Evolutionary conservation across 768 basidiomycete genomes (phyloP).

Genomic region (Termitomyces sp.): DNA sequence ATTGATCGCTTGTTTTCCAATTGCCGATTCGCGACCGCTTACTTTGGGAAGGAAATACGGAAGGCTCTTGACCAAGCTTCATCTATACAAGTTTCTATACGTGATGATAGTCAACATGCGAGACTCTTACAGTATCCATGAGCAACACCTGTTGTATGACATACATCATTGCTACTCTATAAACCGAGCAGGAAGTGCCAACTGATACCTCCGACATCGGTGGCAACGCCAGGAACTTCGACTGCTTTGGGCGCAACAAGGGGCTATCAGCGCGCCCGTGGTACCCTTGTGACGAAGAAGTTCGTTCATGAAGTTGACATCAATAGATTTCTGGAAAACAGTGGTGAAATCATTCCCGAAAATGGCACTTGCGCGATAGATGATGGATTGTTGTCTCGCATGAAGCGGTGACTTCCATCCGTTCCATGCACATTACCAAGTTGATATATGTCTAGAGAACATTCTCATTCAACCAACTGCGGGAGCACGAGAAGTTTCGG

Average conservation of each 20-base stretch:
- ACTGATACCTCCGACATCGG: slow-evolving; percentile 2
- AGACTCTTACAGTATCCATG: not conserved
- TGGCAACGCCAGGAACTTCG: not conserved
- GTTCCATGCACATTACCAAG: not conserved
- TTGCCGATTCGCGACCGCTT: not conserved
- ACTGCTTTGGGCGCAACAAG: not conserved
- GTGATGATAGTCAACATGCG: not conserved
- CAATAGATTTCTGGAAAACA: too few species aligned
- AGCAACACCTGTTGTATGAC: not conserved
- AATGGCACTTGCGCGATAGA: not conserved
- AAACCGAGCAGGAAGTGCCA: not conserved
- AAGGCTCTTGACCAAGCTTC: too few species aligned
- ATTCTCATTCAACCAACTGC: not conserved
- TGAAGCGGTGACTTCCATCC: not conserved
- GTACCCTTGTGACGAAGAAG: slow-evolving; percentile 1
- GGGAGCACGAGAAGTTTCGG: not conserved
- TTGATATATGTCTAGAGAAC: not conserved
- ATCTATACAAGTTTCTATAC: not conserved
- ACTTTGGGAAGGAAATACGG: not conserved
- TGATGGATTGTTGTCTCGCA: not conserved
- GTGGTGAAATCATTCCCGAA: not conserved
- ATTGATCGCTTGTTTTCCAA: not conserved
- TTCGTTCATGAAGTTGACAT: not conserved
- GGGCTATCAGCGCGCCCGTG: slow-evolving; percentile 4
- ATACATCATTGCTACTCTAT: not conserved